phyloP scores from a whole-genome alignment of 2,329 filamentous ascomycete genomes.

The Fusarium torreyae region DNA sequence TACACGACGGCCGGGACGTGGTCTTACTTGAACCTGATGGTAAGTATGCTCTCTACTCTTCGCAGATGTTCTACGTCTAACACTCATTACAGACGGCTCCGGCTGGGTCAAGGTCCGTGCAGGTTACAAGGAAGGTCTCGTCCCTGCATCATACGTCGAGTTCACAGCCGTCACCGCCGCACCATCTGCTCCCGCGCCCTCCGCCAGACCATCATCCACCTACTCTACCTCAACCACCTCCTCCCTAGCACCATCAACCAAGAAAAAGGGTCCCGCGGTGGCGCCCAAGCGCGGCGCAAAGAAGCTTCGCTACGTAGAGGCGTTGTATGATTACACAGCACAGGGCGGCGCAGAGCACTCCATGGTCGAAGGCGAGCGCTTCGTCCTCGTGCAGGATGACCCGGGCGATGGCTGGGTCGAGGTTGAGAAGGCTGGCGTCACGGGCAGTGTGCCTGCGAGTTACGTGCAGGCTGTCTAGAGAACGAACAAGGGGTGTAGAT shows the following conservation, averaged over 20 bases:
- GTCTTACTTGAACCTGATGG: conserved; percentile 88
- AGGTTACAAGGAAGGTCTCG: conserved; percentile 84
- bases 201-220: conserved; percentile 77
- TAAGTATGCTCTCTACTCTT: conserved; percentile 62
- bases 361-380: conserved; percentile 91
- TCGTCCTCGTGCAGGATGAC: conserved; percentile 90
- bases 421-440: conserved; percentile 90
- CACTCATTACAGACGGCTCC: conserved; percentile 77
- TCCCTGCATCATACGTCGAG: conserved; percentile 90
- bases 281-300: conserved; percentile 92
- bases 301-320: conserved; percentile 94
- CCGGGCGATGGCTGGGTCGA: conserved; percentile 96
- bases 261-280: conserved; percentile 93
- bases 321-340: conserved; percentile 91
- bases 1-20: conserved; percentile 85
- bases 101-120: conserved; percentile 91
- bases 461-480: conserved; percentile 84
- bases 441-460: conserved; percentile 92
- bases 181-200: conserved; percentile 59
- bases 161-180: conserved; percentile 63
- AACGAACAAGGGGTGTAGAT: conserved; percentile 29
- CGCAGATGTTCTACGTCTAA: conserved; percentile 26
- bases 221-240: conserved; percentile 78
- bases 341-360: conserved; percentile 89
- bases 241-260: conserved; percentile 60